Percentiles rank a stretch among this genome's conserved stretches.
phyloP scores from a whole-genome alignment of 768 basidiomycete genomes.

The Cyclocybe aegerita region DNA sequence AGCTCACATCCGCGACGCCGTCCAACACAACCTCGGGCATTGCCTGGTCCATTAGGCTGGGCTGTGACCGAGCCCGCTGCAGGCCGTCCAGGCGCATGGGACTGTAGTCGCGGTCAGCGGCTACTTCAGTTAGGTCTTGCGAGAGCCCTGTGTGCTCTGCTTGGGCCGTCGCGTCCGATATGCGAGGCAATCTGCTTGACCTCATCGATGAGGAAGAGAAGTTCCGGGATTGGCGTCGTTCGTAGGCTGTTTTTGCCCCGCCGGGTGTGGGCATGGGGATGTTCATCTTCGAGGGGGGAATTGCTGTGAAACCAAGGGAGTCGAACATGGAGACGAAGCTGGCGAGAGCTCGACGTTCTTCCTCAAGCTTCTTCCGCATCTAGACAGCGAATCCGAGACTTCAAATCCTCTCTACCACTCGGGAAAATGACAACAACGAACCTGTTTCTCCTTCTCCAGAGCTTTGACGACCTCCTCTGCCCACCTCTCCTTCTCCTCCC shows the following conservation, averaged over 20 bases:
- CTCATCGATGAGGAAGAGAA: constrained; percentile 12
- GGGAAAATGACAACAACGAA: constrained; percentile 21
- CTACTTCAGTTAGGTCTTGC: constrained; percentile 7
- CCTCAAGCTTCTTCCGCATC: constrained; percentile 65
- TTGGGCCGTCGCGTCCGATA: constrained; percentile 18
- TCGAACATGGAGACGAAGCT: constrained; percentile 85
- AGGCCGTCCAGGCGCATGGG: constrained; percentile 49
- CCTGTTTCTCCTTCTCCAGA: constrained; percentile 79
- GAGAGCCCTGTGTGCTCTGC: constrained; percentile 20
- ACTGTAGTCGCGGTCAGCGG: constrained; percentile 40
- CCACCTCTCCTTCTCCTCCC: constrained; percentile 75
- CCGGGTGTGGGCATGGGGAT: constrained; percentile 52
- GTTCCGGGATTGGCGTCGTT: constrained; percentile 33
- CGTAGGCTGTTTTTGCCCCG: constrained; percentile 48
- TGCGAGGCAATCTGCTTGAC: constrained; percentile 23
- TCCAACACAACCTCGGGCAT: constrained; percentile 48
- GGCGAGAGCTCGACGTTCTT: constrained; percentile 74
- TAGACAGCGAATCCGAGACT: constrained; percentile 18
- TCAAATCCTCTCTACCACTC: background rate
- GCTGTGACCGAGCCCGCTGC: constrained; percentile 31
- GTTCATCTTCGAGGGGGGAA: constrained; percentile 39
- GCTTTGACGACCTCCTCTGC: constrained; percentile 72
- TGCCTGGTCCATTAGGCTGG: constrained; percentile 57
- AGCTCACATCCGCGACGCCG: constrained; percentile 47
- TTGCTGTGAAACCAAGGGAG: constrained; percentile 52